Base-by-base conservation (phyloP, 2,329 filamentous ascomycete species). In the Fusarium pseudocircinatum region DNA sequence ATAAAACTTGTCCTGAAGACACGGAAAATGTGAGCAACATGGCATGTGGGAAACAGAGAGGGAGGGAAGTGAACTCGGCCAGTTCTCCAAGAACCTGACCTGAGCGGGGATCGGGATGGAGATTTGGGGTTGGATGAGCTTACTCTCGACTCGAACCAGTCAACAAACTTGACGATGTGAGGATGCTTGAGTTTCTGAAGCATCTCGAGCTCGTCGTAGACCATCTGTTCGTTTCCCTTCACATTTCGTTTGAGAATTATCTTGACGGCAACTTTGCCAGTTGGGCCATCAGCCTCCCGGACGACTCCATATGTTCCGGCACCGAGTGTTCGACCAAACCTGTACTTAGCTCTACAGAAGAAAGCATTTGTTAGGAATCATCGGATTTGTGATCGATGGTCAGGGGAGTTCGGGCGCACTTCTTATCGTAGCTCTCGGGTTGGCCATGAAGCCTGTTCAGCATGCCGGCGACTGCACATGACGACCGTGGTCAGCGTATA, bases 241-340 rank as follows among this genome's bases (percentile, higher is more conserved):
- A 99, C 96, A 84, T 97, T 98, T 87, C 97, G 98, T 90, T 99
- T 99, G 80, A 98, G 87, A 83, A 99, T 99, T 82, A 99, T 98
- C 88, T 99, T 99, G 84, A 99, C 90, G 44, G 96, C 96, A 69
- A 97, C 95, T 87, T 97, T 90, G 82, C 94, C 94, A 26, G 89
- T 88, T 46, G 92, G 90, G 76, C 94, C 90, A 70, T 98, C 95
- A 69, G 96, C 96, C 85, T 99, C 96, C 78, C 96, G 91, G 79
- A 99, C 96, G 79, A 99, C 97, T 80, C 96, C 96, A 87, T 99
- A 99, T 78, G 96, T 99, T 78, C 96, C 96, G 70, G 96, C 96
- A 80, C 96, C 96, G 67, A 99, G 90, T 30, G 96, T 98, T 82
- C 93, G 91, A 79, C 96, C 96, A 83, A 99, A 97, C 77, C 89